A percentile compares a stretch with the other conserved stretches of the same genome.
phyloP scores from a whole-genome alignment of 306 rosid species.

The Cicer arietinum region DNA sequence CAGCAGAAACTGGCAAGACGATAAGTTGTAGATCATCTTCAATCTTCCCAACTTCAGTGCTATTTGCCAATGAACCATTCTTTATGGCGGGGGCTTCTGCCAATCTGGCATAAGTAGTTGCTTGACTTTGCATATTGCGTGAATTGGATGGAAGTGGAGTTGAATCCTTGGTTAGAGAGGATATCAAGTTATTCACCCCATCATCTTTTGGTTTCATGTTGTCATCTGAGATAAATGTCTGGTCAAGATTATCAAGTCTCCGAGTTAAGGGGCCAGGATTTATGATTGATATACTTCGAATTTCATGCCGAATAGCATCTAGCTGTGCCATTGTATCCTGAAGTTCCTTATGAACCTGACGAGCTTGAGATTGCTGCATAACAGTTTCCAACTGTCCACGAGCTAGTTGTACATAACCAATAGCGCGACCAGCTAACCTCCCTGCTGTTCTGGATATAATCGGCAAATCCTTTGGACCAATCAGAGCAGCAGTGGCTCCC shows the following conservation, averaged over 20 bases:
- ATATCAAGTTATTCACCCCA: constrained; percentile 34
- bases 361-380: constrained; percentile 88
- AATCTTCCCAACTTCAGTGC: constrained; percentile 44
- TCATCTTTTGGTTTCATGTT: constrained; percentile 37
- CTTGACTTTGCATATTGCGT: constrained; percentile 68
- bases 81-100: constrained; percentile 66
- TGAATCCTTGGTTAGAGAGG: constrained; percentile 49
- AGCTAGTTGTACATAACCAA: constrained; percentile 89
- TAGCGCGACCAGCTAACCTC: constrained; percentile 61
- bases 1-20: constrained; percentile 82
- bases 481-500: constrained; percentile 53
- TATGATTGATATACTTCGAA: constrained; percentile 66
- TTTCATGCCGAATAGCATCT: constrained; percentile 86
- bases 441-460: constrained; percentile 57
- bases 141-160: constrained; percentile 45
- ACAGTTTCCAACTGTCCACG: constrained; percentile 84
- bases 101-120: constrained; percentile 72
- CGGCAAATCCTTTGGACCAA: constrained; percentile 61
- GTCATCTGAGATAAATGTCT: constrained; percentile 41
- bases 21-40: constrained; percentile 50
- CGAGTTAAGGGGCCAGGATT: constrained; percentile 78
- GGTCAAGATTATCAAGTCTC: constrained; percentile 60
- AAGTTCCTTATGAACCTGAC: constrained; percentile 90
- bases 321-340: constrained; percentile 84
- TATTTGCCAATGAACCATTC: constrained; percentile 45